Evolutionary conservation across 2,329 filamentous ascomycete genomes (phyloP).

Genomic region (Zymoseptoria ardabiliae): DNA sequence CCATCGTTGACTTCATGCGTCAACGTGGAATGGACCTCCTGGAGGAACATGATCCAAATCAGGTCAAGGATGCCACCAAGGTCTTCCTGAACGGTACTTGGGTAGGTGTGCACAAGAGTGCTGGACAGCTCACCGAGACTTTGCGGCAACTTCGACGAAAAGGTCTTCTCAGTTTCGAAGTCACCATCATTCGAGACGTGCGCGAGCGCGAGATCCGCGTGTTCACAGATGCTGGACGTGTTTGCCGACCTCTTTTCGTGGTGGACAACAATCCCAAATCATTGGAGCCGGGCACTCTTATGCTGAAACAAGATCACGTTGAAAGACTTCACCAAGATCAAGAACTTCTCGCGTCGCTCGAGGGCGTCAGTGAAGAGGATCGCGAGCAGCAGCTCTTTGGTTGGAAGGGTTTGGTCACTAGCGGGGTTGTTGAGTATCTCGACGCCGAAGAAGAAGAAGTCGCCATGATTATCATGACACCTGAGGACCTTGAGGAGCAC

Average conservation of each 20-base stretch:
- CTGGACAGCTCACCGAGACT: constrained; percentile 67
- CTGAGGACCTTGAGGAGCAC: constrained; percentile 74
- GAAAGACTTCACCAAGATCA: constrained; percentile 67
- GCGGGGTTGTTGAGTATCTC: constrained; percentile 87
- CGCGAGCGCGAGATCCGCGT: constrained; percentile 97
- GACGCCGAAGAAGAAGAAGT: constrained; percentile 98
- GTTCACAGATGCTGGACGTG: constrained; percentile 91
- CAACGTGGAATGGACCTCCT: constrained; percentile 92
- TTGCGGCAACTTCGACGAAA: constrained; percentile 46
- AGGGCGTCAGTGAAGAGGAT: constrained; percentile 50
- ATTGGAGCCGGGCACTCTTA: constrained; percentile 65
- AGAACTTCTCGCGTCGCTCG: constrained; percentile 40
- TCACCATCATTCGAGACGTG: constrained; percentile 91
- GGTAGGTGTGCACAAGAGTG: constrained; percentile 91
- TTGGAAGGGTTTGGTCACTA: constrained; percentile 78
- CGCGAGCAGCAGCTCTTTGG: constrained; percentile 60
- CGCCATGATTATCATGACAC: constrained; percentile 98
- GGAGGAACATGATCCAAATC: constrained; percentile 67
- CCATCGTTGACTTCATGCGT: constrained; percentile 92
- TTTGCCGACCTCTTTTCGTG: constrained; percentile 88
- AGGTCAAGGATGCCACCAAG: constrained; percentile 87
- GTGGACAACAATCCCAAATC: constrained; percentile 78
- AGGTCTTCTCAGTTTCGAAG: constrained; percentile 80
- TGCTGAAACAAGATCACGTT: constrained; percentile 80
- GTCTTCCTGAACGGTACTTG: constrained; percentile 97